Evolutionary conservation across 1,284 basidiomycete genomes (phyloP), one percentile per base, ranked within the genome.

Genomic region (Cyathus pygmaeus): DNA sequence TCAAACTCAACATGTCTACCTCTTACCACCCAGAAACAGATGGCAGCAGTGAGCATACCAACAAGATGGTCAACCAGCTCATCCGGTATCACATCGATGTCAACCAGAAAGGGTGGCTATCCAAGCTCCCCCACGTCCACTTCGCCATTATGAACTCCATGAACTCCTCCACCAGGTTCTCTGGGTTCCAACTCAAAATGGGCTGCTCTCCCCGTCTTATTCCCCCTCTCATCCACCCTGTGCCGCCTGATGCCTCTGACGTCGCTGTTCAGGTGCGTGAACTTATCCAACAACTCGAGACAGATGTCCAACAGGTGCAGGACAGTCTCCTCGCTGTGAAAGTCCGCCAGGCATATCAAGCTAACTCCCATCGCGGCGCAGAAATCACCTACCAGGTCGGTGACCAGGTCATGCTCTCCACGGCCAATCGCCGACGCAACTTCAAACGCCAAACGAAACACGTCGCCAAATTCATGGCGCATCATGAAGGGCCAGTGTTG

Each of bases 61-160:
- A 83, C 67, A 80, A 80, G 57, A 74, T 65, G 0, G 41, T 74
- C 27, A 67, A 59, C 51, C 73, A 75, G 24, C 17, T 24, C 19
- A 19, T 61, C 1, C 57, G 57, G 5, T 71, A 61, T 36, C 59
- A 68, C 21, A 72, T 83, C 3, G 66, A 75, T 17, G 68, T 75
- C 30, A 65, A 78, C 31, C 83, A 81, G 57, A 65, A 67, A 47
- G 73, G 79, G 13, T 84, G 81, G 81, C 55, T 64, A 0, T 26
- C 57, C 0, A 67, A 74, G 0, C 66, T 84, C 0, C 79, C 78
- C 0, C 50, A 70, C 0, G 72, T 82, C 0, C 73, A 73, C 30
- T 84, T 84, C 54, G 66, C 71, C 2, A 76, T 81, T 31, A 83
- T 84, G 74, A 81, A 80, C 54, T 66, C 70, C 0, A 47, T 71